Evolutionary conservation across 441 rosid genomes (phyloP).

Genomic region (Biscutella laevigata): DNA sequence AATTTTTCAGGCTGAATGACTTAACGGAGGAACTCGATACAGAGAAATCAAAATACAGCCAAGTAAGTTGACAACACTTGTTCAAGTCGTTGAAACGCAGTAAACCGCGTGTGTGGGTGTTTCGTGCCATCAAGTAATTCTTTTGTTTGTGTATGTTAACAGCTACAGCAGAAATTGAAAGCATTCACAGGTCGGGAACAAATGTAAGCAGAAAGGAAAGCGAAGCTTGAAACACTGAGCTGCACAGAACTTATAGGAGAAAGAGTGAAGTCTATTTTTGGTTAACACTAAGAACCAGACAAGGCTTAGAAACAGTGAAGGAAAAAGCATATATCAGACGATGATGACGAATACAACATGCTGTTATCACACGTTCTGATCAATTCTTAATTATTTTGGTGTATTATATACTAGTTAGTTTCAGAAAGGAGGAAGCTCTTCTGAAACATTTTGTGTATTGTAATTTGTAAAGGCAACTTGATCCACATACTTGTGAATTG

Average conservation of each 20-base stretch:
- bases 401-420: not conserved
- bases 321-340: constrained; percentile 12
- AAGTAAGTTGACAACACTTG: constrained; percentile 44
- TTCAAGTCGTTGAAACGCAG: not conserved
- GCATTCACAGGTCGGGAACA: constrained; percentile 43
- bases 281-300: not conserved
- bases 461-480: constrained; percentile 15
- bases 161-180: constrained; percentile 78
- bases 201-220: constrained; percentile 41
- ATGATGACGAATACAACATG: constrained; percentile 9
- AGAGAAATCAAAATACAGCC: constrained; percentile 58
- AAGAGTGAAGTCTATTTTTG: constrained; percentile 8
- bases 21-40: constrained; percentile 65
- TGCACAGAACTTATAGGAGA: constrained; percentile 20
- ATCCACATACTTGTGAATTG: not conserved
- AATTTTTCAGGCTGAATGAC: constrained; percentile 52
- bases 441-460: not conserved
- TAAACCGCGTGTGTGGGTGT: not conserved
- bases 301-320: constrained; percentile 14
- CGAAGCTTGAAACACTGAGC: constrained; percentile 28
- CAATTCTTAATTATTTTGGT: not conserved
- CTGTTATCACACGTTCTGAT: not conserved
- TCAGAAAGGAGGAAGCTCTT: not conserved
- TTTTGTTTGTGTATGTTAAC: constrained; percentile 13
- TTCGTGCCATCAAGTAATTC: not conserved